phyloP scores from a whole-genome alignment of 2,329 filamentous ascomycete genomes.

The Fusarium sp. region DNA sequence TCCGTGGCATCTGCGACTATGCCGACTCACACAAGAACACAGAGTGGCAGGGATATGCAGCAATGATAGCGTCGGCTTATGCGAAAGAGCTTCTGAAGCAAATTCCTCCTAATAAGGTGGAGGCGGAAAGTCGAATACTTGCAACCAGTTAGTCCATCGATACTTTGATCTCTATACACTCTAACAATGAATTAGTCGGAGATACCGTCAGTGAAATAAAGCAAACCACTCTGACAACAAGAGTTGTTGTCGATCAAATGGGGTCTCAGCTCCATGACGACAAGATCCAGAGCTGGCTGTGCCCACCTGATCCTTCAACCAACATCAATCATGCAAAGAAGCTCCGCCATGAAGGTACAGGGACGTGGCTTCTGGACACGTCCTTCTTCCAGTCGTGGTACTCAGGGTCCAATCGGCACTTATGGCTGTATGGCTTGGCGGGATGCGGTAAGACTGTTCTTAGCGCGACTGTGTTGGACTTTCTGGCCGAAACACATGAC shows the following conservation, averaged over 20 bases:
- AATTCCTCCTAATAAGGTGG: background rate
- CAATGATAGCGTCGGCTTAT: conserved; percentile 45
- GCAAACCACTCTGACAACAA: background rate
- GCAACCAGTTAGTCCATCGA: background rate
- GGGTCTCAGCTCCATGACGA: background rate
- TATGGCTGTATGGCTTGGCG: background rate
- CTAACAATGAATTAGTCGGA: background rate
- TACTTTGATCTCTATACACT: background rate
- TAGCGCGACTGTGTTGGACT: background rate
- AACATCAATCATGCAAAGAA: background rate
- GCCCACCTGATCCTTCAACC: background rate
- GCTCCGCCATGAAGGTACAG: background rate
- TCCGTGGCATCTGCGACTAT: background rate
- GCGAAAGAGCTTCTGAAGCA: conserved; percentile 36
- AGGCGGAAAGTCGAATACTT: background rate
- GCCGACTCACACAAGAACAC: background rate
- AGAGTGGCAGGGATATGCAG: conserved; percentile 51
- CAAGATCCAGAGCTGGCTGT: background rate
- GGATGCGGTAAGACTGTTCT: background rate
- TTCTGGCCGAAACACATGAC: background rate
- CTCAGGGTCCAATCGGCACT: background rate
- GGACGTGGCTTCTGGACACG: background rate
- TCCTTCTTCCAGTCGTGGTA: background rate
- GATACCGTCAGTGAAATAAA: background rate
- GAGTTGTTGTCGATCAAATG: background rate